Conservation (phyloP, 768 basidiomycete genomes). For the Suillus sp. region DNA sequence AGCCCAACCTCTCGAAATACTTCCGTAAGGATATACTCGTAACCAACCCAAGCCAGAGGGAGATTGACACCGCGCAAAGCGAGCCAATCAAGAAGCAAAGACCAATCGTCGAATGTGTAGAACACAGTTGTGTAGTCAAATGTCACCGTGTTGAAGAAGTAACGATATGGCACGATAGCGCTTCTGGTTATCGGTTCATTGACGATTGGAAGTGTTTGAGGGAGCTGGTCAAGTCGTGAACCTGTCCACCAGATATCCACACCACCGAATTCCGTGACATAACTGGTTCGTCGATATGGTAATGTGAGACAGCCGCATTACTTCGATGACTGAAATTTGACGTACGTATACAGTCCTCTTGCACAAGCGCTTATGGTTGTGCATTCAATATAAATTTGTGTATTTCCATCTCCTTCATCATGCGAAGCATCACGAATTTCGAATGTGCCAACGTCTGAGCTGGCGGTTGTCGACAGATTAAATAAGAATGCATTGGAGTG, state of each 20-base stretch:
- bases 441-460: conserved; percentile 32
- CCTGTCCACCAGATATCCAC: conserved; percentile 49
- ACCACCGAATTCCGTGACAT: conserved; percentile 38
- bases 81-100: conserved; percentile 44
- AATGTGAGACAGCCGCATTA: not conserved
- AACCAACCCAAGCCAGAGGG: conserved; percentile 44
- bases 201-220: conserved; percentile 32
- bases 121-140: conserved; percentile 44
- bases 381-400: conserved; percentile 34
- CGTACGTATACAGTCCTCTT: conserved; percentile 41
- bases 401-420: conserved; percentile 13
- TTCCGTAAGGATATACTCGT: conserved; percentile 40
- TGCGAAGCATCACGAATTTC: conserved; percentile 31
- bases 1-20: conserved; percentile 42
- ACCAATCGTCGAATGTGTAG: conserved; percentile 43
- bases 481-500: conserved; percentile 38
- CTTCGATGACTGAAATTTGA: not conserved
- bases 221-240: conserved; percentile 38
- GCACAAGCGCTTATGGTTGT: conserved; percentile 40
- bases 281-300: conserved; percentile 22
- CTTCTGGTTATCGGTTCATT: conserved; percentile 33
- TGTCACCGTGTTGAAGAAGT: conserved; percentile 46
- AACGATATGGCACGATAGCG: conserved; percentile 41
- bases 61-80: conserved; percentile 43
- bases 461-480: conserved; percentile 23